phyloP scores from a whole-genome alignment of 805 yeast species.

The Crinitomyces ghanaensis region DNA sequence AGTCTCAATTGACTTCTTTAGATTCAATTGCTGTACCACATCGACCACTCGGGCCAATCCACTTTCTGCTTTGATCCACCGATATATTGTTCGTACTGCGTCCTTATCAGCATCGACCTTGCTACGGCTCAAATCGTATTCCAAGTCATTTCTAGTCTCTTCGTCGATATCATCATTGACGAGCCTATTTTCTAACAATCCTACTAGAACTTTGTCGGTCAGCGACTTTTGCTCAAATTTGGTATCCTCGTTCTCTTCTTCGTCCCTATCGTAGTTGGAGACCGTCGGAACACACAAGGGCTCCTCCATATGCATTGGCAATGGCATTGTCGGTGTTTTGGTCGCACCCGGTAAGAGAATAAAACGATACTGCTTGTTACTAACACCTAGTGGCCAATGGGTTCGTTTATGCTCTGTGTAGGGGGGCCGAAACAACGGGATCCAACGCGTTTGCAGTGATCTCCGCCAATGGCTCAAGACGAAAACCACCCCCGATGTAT shows the following conservation, averaged over 20 bases:
- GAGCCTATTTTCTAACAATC: conserved; percentile 18
- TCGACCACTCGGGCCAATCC: too few species aligned
- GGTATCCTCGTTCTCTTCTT: too few species aligned
- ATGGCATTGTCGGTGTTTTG: conserved; percentile 68
- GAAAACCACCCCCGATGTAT: conserved; percentile 61
- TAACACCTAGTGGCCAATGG: conserved; percentile 84
- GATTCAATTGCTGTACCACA: too few species aligned
- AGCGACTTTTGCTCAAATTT: conserved; percentile 18
- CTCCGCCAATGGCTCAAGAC: conserved; percentile 72
- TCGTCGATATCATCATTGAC: conserved; percentile 24
- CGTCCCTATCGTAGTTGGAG: conserved; percentile 16
- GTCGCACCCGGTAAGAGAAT: conserved; percentile 57
- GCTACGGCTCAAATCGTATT: too few species aligned
- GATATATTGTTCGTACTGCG: too few species aligned
- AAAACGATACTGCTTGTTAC: conserved; percentile 59
- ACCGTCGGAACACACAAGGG: conserved; percentile 58
- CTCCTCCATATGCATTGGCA: conserved; percentile 74
- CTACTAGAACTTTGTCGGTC: conserved; percentile 17
- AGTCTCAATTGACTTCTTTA: too few species aligned
- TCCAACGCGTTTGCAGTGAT: conserved; percentile 69
- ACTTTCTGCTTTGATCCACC: too few species aligned
- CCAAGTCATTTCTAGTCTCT: too few species aligned
- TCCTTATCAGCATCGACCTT: too few species aligned
- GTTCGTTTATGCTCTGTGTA: conserved; percentile 44
- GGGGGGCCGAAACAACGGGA: conserved; percentile 50